Evolutionary conservation across 768 basidiomycete species (phyloP).

Genomic region (Lactarius indigo): DNA sequence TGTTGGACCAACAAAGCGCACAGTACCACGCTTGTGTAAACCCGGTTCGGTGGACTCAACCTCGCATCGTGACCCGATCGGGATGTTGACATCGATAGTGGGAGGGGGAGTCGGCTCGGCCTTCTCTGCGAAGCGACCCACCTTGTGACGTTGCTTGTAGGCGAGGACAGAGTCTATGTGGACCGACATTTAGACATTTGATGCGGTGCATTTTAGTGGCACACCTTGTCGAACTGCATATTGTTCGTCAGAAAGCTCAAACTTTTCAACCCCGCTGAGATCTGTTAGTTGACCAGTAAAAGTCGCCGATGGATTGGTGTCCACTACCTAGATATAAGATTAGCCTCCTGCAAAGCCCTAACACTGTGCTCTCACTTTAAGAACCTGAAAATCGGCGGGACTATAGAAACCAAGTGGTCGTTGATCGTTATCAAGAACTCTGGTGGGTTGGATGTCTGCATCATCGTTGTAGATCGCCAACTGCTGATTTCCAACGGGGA

Average conservation of each 20-base stretch:
- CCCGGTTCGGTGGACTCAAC: slow-evolving; percentile 69
- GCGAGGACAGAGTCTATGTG: slow-evolving; percentile 77
- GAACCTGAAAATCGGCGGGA: slow-evolving; percentile 68
- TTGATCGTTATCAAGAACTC: slow-evolving; percentile 59
- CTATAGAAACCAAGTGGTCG: slow-evolving; percentile 73
- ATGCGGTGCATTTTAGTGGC: slow-evolving; percentile 14
- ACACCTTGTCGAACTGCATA: slow-evolving; percentile 80
- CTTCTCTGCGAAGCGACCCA: slow-evolving; percentile 81
- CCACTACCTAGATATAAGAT: slow-evolving; percentile 50
- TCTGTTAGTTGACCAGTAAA: slow-evolving; percentile 85
- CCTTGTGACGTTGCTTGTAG: slow-evolving; percentile 81
- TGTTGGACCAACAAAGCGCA: slow-evolving; percentile 81
- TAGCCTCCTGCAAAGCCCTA: neutral
- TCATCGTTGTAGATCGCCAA: slow-evolving; percentile 63
- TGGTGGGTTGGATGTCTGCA: slow-evolving; percentile 46
- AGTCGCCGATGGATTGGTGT: slow-evolving; percentile 70
- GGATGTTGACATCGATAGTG: slow-evolving; percentile 43
- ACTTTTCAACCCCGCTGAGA: slow-evolving; percentile 85
- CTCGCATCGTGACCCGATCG: slow-evolving; percentile 76
- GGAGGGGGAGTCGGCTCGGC: slow-evolving; percentile 35
- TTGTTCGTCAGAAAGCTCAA: slow-evolving; percentile 77
- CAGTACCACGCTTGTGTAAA: slow-evolving; percentile 74
- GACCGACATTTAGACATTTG: neutral
- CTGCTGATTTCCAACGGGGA: slow-evolving; percentile 67
- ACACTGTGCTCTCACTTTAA: slow-evolving; percentile 54